Percentiles rank a stretch among this genome's conserved stretches.
Evolutionary conservation across 306 rosid species (phyloP).

Genomic region (Biancaea sappan): DNA sequence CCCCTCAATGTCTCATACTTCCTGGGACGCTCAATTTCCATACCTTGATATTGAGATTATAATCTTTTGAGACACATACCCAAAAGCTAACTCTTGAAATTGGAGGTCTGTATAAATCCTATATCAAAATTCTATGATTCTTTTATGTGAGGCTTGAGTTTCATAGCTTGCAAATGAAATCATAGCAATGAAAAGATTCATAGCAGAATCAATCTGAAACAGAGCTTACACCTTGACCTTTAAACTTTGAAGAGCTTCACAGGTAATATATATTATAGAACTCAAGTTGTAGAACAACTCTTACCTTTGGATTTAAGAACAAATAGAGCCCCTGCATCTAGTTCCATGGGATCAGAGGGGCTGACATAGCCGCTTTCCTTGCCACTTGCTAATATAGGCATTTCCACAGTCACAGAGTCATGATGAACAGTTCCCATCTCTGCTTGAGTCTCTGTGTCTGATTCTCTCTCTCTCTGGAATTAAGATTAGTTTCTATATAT

Average conservation of each 20-base stretch:
- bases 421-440: conserved; percentile 51
- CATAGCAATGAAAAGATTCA: not conserved
- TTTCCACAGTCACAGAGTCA: conserved; percentile 29
- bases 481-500: not conserved
- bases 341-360: conserved; percentile 36
- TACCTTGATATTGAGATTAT: too few species aligned
- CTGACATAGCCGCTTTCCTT: conserved; percentile 45
- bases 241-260: not conserved
- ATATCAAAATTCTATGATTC: too few species aligned
- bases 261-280: not conserved
- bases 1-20: too few species aligned
- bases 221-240: too few species aligned
- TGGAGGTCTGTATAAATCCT: not conserved
- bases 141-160: not conserved
- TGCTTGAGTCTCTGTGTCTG: not conserved
- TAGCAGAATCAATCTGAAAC: not conserved
- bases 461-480: conserved; percentile 21
- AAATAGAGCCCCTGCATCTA: conserved; percentile 81
- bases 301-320: conserved; percentile 80
- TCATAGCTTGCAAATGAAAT: not conserved
- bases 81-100: too few species aligned
- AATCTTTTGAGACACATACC: too few species aligned
- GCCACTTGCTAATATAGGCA: conserved; percentile 27
- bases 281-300: not conserved
- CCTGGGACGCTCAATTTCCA: too few species aligned